Conservation (phyloP, 73 alveolate genomes). For the Blepharisma stoltei region DNA sequence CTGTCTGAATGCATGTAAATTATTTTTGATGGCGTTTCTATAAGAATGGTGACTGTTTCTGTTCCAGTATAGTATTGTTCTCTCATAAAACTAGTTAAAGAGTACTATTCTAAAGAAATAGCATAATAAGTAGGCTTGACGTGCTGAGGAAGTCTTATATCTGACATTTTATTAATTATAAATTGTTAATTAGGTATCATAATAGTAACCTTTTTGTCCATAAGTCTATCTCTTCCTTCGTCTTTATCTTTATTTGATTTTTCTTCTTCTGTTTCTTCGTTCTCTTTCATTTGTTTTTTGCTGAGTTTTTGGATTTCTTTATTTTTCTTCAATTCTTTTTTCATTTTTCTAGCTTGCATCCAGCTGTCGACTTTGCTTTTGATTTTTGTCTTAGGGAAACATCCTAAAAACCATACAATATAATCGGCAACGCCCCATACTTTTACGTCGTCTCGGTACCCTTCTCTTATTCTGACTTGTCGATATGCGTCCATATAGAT, state of each 20-base stretch:
- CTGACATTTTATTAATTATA: too few relatives aligned
- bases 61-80: neutral
- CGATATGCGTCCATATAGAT: constrained; percentile 1
- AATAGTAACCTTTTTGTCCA: too few relatives aligned
- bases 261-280: too few relatives aligned
- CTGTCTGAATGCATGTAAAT: constrained; percentile 3
- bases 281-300: too few relatives aligned
- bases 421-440: neutral
- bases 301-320: neutral
- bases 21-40: neutral
- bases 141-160: too few relatives aligned
- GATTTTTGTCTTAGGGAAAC: neutral
- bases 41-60: neutral
- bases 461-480: neutral
- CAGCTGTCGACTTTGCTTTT: neutral
- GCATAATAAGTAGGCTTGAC: too few relatives aligned
- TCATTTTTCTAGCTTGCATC: neutral
- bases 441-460: neutral
- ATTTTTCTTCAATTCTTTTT: neutral
- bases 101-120: too few relatives aligned
- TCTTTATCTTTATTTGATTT: too few relatives aligned
- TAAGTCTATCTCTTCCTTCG: too few relatives aligned
- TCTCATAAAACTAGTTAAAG: too few relatives aligned
- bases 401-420: constrained; percentile 11
- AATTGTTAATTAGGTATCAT: too few relatives aligned